Base-by-base conservation (phyloP, 2,329 filamentous ascomycete species). In the Zymoseptoria ardabiliae region DNA sequence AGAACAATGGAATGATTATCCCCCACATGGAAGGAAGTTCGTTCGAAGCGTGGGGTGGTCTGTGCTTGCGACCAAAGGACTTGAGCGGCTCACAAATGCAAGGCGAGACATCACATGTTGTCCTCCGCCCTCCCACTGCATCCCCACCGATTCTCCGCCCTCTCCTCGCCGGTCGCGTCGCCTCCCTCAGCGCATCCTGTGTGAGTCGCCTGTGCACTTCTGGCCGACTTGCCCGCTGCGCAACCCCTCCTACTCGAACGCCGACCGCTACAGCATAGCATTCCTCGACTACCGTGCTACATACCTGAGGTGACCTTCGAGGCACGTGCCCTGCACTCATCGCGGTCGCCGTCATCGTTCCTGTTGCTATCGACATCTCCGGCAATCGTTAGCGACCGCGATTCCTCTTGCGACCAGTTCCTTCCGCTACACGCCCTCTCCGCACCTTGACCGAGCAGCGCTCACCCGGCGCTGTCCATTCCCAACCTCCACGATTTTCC, bases 161-260 rank as follows among this genome's bases (percentile, higher is more conserved):
- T 45, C 13, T 20, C 55, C 23, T 53, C 35, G 48, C 21, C 28
- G 23, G 23, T 50, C 28, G 22, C 25, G 41, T 20, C 56, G 22
- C 11, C 62, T 59, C 62, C 60, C 62, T 58, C 54, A 50, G 23
- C 53, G 52, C 53, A 62, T 55, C 60, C 60, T 62, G 60, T 60
- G 51, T 17, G 6, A n/a, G 35, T n/a, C 35, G 35, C 35, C 35
- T 7, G 35, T 13, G 35, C 35, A 28, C 25, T 28, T 45, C 35
- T 45, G 35, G 35, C 13, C 35, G 35, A 45, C 35, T n/a, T n/a
- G 13, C 13, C 35, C 35, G 35, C 13, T 5, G 35, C 13, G 35
- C 35, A 4, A 45, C 17, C 35, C 35, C 35, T 45, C 13, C 35
- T 45, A 45, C 35, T 45, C 17, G 25, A 28, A 9, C 25, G 25